Percentiles rank a stretch among this genome's conserved stretches.
Evolutionary conservation across 1,284 basidiomycete genomes (phyloP).

Genomic region (Kalmanozyma brasiliensis): DNA sequence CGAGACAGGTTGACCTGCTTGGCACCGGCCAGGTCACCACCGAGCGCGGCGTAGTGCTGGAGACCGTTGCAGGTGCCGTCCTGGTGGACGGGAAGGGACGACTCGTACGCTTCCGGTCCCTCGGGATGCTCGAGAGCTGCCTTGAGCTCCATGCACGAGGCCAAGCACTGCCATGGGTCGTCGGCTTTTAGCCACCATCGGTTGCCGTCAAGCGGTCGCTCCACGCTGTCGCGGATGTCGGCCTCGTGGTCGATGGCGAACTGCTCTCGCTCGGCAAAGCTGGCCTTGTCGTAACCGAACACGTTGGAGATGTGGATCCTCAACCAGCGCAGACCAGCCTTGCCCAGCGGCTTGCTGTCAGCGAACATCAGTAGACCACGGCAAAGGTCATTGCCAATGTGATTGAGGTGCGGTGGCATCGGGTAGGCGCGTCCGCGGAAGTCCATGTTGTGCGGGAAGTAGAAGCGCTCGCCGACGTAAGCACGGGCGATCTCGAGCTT

Average conservation of each 20-base stretch:
- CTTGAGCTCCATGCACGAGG: slow-evolving; percentile 86
- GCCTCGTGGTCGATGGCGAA: slow-evolving; percentile 81
- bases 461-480: slow-evolving; percentile 86
- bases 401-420: slow-evolving; percentile 92
- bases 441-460: slow-evolving; percentile 96
- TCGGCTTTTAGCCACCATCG: slow-evolving; percentile 83
- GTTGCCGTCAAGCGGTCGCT: slow-evolving; percentile 69
- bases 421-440: slow-evolving; percentile 98
- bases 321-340: slow-evolving; percentile 82
- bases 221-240: slow-evolving; percentile 84
- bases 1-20: slow-evolving; percentile 90
- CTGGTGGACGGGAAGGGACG: slow-evolving; percentile 90
- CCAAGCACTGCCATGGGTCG: slow-evolving; percentile 97
- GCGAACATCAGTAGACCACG: slow-evolving; percentile 89
- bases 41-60: slow-evolving; percentile 97
- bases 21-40: slow-evolving; percentile 89
- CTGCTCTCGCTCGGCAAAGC: slow-evolving; percentile 85
- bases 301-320: slow-evolving; percentile 94
- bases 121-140: slow-evolving; percentile 75
- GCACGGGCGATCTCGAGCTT: slow-evolving; percentile 96
- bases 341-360: slow-evolving; percentile 81
- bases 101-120: slow-evolving; percentile 79
- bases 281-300: slow-evolving; percentile 94
- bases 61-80: slow-evolving; percentile 99
- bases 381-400: slow-evolving; percentile 94